A percentile compares a stretch with the other conserved stretches of the same genome.
Evolutionary conservation across 2,329 filamentous ascomycete genomes (phyloP).

Genomic region (Penicillium crustosum): DNA sequence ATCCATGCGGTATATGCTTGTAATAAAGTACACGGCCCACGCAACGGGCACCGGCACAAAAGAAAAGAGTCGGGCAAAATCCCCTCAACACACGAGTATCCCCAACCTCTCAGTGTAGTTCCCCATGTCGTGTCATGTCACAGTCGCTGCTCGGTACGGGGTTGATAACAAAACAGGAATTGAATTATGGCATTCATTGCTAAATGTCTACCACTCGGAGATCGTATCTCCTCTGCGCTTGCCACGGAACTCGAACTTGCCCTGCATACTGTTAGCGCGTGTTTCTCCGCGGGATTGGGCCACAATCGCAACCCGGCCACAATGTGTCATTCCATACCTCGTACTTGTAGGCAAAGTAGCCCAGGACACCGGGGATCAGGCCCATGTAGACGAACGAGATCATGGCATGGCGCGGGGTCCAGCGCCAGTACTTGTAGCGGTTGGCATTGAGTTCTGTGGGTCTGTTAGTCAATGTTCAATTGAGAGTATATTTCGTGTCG

Average conservation of each 20-base stretch:
- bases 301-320: not conserved
- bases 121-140: not conserved
- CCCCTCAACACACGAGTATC: not conserved
- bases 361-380: constrained; percentile 69
- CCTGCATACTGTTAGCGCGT: constrained; percentile 54
- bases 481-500: not conserved
- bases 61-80: not conserved
- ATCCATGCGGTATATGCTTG: constrained; percentile 36
- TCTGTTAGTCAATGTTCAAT: constrained; percentile 11
- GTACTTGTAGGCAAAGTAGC: constrained; percentile 72
- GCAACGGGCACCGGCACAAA: constrained; percentile 14
- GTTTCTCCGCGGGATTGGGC: not conserved
- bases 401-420: constrained; percentile 79
- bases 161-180: constrained; percentile 3
- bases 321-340: constrained; percentile 67
- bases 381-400: constrained; percentile 75
- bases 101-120: not conserved
- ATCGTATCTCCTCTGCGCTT: constrained; percentile 88
- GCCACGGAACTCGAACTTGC: constrained; percentile 78
- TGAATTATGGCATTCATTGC: constrained; percentile 17
- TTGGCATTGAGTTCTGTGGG: constrained; percentile 73
- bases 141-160: not conserved
- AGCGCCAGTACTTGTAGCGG: constrained; percentile 93
- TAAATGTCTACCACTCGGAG: constrained; percentile 64
- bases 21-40: constrained; percentile 33